Evolutionary conservation across 2,329 filamentous ascomycete genomes (phyloP), one percentile per base, ranked within the genome.

Genomic region (Clarireedia homoeocarpa): DNA sequence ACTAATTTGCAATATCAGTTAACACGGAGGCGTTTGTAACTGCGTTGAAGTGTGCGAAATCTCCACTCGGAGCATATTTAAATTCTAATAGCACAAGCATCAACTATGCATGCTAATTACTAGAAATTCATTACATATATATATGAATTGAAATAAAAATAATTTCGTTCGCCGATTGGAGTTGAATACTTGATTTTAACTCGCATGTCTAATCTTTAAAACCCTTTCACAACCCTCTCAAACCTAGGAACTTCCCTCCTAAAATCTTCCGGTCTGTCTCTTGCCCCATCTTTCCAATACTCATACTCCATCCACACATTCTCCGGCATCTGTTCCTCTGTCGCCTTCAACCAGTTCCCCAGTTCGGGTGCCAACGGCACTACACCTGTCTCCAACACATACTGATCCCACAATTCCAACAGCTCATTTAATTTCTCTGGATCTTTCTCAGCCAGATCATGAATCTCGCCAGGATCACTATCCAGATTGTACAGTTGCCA

Each of bases 291-390:
- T 58, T 79, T 77, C 81, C 81, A 85, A 61, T 84, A 84, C 67
- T 84, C 80, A 66, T 82, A 83, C 69, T 84, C 81, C 70, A 84
- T 83, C 81, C 80, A 84, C 6, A 77, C 79, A 64, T 84, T 81
- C 67, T 85, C 80, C 0, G 77, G 78, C 81, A 84, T 84, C 72
- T 84, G 81, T 58, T 77, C 80, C 67, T 85, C 81, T 62, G 78
- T 82, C 0, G 80, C 81, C 56, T 78, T 78, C 52, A 85, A 71
- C 71, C 78, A 84, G 2, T 76, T 70, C 0, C 81, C 81, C 45
- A 84, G 66, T 59, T 80, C 81, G 1, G 79, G 81, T 51, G 77
- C 78, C 42, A 84, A 68, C 26, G 80, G 80, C n/a, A 83, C 72
- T 1, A 84, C 79, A 2, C 81, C 81, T 0, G 77, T 81, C 65